Evolutionary conservation across 2,329 filamentous ascomycete genomes (phyloP).

Genomic region (Byssothecium circinans): DNA sequence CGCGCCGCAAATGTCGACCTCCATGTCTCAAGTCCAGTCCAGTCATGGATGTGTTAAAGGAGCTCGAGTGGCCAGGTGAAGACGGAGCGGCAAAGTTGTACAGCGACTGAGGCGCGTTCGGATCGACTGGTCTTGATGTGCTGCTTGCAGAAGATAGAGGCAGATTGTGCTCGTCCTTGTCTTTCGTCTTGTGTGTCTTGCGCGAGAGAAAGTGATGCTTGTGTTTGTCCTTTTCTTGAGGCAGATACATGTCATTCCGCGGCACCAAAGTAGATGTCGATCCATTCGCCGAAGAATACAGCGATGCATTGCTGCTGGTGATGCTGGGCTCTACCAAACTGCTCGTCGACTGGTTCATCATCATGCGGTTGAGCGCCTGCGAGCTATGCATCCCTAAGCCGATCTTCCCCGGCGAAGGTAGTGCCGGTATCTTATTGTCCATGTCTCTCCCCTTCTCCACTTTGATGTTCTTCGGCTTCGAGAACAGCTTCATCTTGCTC

Average conservation of each 20-base stretch:
- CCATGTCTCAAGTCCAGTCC: conserved; percentile 78
- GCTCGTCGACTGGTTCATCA: conserved; percentile 69
- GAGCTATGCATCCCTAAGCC: conserved; percentile 67
- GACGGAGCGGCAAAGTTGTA: conserved; percentile 78
- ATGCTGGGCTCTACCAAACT: conserved; percentile 64
- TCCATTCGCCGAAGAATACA: conserved; percentile 75
- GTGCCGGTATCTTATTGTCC: conserved; percentile 61
- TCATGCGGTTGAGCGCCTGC: conserved; percentile 62
- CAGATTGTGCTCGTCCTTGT: conserved; percentile 69
- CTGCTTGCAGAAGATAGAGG: conserved; percentile 75
- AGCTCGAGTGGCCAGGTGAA: conserved; percentile 66
- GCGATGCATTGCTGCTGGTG: conserved; percentile 56
- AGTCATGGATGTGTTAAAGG: conserved; percentile 81
- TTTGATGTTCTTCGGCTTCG: conserved; percentile 73
- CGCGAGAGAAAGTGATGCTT: conserved; percentile 79
- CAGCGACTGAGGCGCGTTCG: conserved; percentile 71
- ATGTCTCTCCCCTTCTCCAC: conserved; percentile 66
- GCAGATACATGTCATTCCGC: conserved; percentile 41
- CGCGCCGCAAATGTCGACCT: conserved; percentile 75
- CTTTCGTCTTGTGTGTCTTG: conserved; percentile 74
- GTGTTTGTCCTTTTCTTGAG: conserved; percentile 65
- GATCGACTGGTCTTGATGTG: conserved; percentile 75
- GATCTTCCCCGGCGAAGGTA: conserved; percentile 67
- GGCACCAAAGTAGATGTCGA: conserved; percentile 77
- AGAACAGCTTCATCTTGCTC: conserved; percentile 81